Evolutionary conservation across 2,329 filamentous ascomycete genomes (phyloP), one percentile per base, ranked within the genome.

Genomic region (Chaetomiaceae sp.): DNA sequence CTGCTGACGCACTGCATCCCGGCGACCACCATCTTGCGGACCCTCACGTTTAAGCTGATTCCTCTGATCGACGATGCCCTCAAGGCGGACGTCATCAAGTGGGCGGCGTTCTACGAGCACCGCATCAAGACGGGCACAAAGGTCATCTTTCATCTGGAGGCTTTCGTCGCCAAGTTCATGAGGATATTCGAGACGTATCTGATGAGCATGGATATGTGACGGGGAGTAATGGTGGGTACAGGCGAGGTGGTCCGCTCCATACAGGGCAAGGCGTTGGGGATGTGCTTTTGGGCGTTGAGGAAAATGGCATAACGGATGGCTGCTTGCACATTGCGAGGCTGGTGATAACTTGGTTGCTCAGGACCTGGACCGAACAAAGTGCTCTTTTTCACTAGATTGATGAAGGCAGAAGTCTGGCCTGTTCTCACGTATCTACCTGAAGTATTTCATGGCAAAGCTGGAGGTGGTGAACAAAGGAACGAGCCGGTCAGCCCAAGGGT

Each of bases 141-240:
- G 77, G 87, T 95, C 52, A 97, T 99, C 56, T 99, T 99, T 70
- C 95, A 99, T 65, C 74, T 99, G 4, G 95, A 99, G 70, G 93
- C 93, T 3, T 99, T 99, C 70, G 93, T 99, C 52, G 92, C 92
- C 51, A 97, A 96, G 73, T 96, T 97, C 67, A 97, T 99, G 92
- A 82, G 92, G 61, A 82, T 97, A 60, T 81, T 92, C 57, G 93
- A 99, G 74, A 92, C 90, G 83, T 95, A 83, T 65, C 70, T 85
- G 51, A 92, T 95, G 87, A 88, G 85, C 57, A 91, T 93, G 84
- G 87, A 90, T 48, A 73, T 82, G 71, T 82, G 65, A 72, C 35
- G 14, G 30, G 7, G 25, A 27, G 25, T 6, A 10, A 10, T 7
- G 25, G 25, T n/a, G n/a, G n/a, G n/a, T n/a, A n/a, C n/a, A n/a